Conservation (phyloP, 139 green algal species). For the Asterochloris sp. region DNA sequence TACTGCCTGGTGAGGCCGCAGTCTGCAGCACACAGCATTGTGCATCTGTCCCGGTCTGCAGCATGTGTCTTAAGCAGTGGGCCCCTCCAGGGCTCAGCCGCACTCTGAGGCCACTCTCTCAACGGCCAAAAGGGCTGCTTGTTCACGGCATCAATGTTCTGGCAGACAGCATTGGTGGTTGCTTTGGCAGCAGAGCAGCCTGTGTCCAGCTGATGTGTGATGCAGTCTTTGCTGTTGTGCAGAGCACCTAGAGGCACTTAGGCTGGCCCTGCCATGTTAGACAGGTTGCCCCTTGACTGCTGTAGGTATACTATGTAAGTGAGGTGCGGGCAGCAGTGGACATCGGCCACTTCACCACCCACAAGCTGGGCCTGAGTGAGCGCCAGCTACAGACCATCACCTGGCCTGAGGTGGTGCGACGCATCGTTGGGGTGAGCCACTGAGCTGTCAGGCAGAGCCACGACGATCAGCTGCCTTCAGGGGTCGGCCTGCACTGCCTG, state of each 20-base stretch:
- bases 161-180: too few relatives aligned
- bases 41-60: neutral
- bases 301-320: neutral
- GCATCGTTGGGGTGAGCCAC: constrained; percentile 60
- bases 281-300: neutral
- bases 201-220: neutral
- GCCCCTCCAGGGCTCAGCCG: too few relatives aligned
- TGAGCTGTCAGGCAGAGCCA: too few relatives aligned
- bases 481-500: too few relatives aligned
- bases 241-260: neutral
- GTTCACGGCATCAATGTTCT: too few relatives aligned
- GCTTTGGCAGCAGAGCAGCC: too few relatives aligned
- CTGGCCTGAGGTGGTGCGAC: constrained; percentile 84
- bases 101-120: too few relatives aligned
- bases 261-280: neutral
- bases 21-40: neutral
- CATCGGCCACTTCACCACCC: constrained; percentile 57
- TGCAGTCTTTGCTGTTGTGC: neutral
- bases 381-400: constrained; percentile 62
- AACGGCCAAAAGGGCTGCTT: too few relatives aligned
- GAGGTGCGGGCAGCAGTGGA: constrained; percentile 22
- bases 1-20: constrained; percentile 33
- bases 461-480: too few relatives aligned
- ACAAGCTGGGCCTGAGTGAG: constrained; percentile 74
- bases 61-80: too few relatives aligned